phyloP scores from a whole-genome alignment of 495 filamentous ascomycete genomes.

The Penicillium canariense region DNA sequence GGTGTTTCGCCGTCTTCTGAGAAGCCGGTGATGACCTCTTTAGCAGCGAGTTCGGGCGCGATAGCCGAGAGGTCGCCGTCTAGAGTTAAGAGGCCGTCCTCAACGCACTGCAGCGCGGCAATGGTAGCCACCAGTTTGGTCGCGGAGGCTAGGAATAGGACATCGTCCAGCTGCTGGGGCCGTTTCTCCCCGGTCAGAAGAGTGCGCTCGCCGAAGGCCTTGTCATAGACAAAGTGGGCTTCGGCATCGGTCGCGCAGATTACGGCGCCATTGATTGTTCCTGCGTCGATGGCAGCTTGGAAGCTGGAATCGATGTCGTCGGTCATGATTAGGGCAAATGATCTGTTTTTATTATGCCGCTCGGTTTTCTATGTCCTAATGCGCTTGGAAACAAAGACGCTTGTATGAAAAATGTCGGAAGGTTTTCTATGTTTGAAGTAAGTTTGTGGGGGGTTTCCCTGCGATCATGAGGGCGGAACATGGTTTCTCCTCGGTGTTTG shows the following conservation, averaged over 20 bases:
- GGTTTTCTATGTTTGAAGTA: too few species aligned
- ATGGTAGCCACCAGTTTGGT: constrained; percentile 28
- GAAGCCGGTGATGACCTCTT: constrained; percentile 41
- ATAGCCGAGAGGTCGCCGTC: constrained; percentile 36
- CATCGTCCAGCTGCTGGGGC: constrained; percentile 32
- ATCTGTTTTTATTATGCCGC: not conserved
- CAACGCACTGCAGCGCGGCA: constrained; percentile 47
- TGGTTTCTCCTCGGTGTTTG: not conserved
- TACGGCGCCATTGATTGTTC: constrained; percentile 23
- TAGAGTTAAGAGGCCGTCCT: constrained; percentile 42
- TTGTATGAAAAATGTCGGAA: not conserved
- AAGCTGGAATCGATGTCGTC: constrained; percentile 23
- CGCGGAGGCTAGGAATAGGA: constrained; percentile 31
- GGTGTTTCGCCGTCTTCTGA: constrained; percentile 26
- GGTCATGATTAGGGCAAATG: not conserved
- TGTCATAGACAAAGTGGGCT: constrained; percentile 29
- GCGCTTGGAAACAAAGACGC: not conserved
- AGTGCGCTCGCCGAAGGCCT: constrained; percentile 30
- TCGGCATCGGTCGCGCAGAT: constrained; percentile 23
- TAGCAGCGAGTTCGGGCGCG: constrained; percentile 39
- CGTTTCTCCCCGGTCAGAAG: constrained; percentile 37
- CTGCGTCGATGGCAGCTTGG: constrained; percentile 15
- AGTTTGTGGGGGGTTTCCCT: too few species aligned
- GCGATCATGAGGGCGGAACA: not conserved
- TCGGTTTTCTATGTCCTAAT: too few species aligned